Evolutionary conservation across 2,329 filamentous ascomycete genomes (phyloP), one percentile per base, ranked within the genome.

Genomic region (Albophoma yamanashiensis): DNA sequence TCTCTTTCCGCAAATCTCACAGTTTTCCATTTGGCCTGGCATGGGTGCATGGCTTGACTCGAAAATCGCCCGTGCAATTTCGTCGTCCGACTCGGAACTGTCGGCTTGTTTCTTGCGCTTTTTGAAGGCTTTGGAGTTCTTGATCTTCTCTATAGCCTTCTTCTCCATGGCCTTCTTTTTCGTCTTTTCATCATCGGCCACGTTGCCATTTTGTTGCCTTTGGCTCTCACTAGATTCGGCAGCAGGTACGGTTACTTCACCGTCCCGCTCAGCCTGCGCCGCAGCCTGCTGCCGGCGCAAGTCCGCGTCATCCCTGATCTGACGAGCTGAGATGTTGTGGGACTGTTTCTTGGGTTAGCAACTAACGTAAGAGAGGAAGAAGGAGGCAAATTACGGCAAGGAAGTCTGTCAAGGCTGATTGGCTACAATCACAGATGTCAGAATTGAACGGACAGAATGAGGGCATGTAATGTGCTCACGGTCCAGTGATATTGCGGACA

Each of bases 11-110:
- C 93, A 97, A 3, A 87, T 76, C 63, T 89, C 91, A 70, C 93
- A 97, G 65, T 96, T 92, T 64, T 89, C 91, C 69, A 93, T 84
- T 72, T 97, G 93, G 2, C 91, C 92, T 1, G 91, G 89, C n/a
- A 87, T 71, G 1, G 87, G 86, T 39, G 77, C 77, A 43, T 74
- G 67, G 34, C 70, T 71, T 62, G 80, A 67, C 57, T 81, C 66
- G 67, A 84, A 75, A 22, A 84, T 73, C 66, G 78, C 75, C 15
- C 73, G 71, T 3, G 78, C 79, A 55, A 83, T 64, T 20, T 80
- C 82, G 57, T 82, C 78, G 8, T 82, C 80, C 4, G 80, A 77
- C 12, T 79, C 78, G 0, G 72, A 72, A 52, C 74, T 71, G 4
- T 65, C 66, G 4, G 64, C 65, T 7, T 66, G 52, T 58, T 72